Percentiles rank a stretch among this genome's conserved stretches.
phyloP scores from a whole-genome alignment of 2,329 filamentous ascomycete genomes.

The Epichloe aotearoae region DNA sequence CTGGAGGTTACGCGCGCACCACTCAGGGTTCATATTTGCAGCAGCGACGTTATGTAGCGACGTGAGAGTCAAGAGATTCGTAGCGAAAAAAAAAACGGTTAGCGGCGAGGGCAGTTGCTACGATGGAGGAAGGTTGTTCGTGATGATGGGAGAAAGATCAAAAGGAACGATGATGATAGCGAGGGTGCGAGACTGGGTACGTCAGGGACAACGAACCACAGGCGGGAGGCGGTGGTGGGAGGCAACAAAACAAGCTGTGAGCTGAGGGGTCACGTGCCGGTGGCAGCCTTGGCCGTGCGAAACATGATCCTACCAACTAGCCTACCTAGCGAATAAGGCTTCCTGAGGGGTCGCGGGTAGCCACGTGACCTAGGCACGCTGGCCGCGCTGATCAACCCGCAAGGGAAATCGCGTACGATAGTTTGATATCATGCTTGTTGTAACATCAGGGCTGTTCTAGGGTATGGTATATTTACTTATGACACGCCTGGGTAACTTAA shows the following conservation, averaged over 20 bases:
- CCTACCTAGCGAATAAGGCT: no score
- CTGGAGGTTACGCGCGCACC: conserved; percentile 43
- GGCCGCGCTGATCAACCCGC: no score
- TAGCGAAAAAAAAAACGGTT: not conserved
- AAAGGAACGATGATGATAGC: conserved; percentile 13
- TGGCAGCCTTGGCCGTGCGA: not conserved
- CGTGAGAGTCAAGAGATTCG: conserved; percentile 1
- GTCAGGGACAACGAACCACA: conserved; percentile 19
- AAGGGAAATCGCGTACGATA: no score
- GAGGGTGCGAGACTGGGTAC: conserved; percentile 16
- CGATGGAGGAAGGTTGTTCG: conserved; percentile 10
- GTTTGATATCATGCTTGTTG: no score
- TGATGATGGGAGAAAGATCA: conserved; percentile 15
- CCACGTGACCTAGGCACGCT: no score
- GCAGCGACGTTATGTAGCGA: conserved; percentile 8
- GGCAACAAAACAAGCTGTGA: conserved; percentile 13
- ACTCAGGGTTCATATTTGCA: conserved; percentile 81
- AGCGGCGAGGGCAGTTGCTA: not conserved
- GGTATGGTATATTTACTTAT: no score
- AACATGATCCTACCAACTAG: no score
- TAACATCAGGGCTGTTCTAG: no score
- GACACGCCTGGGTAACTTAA: no score
- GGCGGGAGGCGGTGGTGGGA: conserved; percentile 8
- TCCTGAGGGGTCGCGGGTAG: no score
- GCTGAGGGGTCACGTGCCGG: conserved; percentile 16